These are phyloP conservation scores for Nemania sp. DNA, from an alignment of 2,329 filamentous ascomycete species.

Conservation along the genomic window DNA sequence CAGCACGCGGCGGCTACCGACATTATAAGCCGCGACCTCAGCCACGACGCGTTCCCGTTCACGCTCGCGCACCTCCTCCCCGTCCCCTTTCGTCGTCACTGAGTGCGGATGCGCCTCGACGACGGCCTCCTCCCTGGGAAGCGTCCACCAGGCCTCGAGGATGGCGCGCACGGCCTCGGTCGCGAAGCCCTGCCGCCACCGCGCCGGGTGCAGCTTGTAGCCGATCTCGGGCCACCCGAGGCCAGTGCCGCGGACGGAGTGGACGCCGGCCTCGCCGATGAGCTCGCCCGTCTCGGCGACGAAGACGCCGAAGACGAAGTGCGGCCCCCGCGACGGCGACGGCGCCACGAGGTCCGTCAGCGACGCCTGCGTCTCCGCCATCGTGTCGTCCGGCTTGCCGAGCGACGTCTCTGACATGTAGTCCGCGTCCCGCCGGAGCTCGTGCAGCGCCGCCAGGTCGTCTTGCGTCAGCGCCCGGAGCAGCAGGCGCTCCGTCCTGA, in stretches of 20 bases:
- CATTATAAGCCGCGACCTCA: conserved; percentile 30
- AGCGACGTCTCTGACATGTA: conserved; percentile 34
- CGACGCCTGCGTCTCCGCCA: conserved; percentile 30
- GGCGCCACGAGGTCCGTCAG: conserved; percentile 23
- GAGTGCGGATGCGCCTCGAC: conserved; percentile 16
- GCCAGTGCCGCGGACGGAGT: conserved; percentile 23
- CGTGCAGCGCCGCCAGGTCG: conserved; percentile 29
- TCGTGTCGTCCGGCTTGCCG: conserved; percentile 30
- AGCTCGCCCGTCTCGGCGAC: conserved; percentile 34
- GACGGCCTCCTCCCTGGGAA: conserved; percentile 24
- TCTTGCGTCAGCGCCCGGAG: conserved; percentile 32
- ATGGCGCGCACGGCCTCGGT: conserved; percentile 33
- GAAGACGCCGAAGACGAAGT: conserved; percentile 32
- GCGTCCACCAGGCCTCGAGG: conserved; percentile 33
- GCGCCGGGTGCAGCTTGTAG: conserved; percentile 32
- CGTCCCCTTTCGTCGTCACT: neutral
- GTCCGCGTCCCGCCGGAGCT: conserved; percentile 32
- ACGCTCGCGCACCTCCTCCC: conserved; percentile 20
- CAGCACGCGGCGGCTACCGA: conserved; percentile 33
- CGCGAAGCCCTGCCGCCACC: conserved; percentile 35
- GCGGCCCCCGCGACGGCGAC: conserved; percentile 4
- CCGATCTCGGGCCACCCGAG: conserved; percentile 37
- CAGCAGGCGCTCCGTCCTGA: conserved; percentile 35
- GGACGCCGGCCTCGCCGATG: conserved; percentile 39
- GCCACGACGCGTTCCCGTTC: conserved; percentile 33